These are phyloP conservation scores for Ascochyta koolunga DNA, from an alignment of 2,329 filamentous ascomycete genomes.

Conservation along the genomic window DNA sequence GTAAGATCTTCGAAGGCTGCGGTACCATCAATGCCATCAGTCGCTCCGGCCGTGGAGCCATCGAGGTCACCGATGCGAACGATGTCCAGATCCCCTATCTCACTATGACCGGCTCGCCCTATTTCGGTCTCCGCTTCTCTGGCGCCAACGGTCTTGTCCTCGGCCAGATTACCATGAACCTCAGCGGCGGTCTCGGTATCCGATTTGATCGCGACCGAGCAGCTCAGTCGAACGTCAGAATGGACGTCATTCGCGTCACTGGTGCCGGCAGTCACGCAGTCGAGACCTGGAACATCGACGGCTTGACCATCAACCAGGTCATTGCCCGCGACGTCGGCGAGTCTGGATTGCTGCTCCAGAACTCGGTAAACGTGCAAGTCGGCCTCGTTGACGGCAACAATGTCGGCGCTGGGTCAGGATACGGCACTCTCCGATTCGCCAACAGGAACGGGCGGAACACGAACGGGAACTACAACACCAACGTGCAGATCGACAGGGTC, in stretches of 20 bases:
- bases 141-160: slow-evolving; percentile 57
- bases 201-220: slow-evolving; percentile 63
- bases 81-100: slow-evolving; percentile 63
- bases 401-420: slow-evolving; percentile 59
- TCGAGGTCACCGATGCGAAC: slow-evolving; percentile 57
- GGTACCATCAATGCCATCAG: slow-evolving; percentile 59
- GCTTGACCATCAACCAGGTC: slow-evolving; percentile 58
- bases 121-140: slow-evolving; percentile 64
- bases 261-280: slow-evolving; percentile 63
- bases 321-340: slow-evolving; percentile 62
- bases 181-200: slow-evolving; percentile 61
- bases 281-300: slow-evolving; percentile 66
- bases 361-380: slow-evolving; percentile 59
- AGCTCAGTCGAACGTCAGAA: slow-evolving; percentile 60
- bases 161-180: slow-evolving; percentile 61
- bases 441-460: slow-evolving; percentile 61
- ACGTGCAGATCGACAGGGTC: slow-evolving; percentile 60
- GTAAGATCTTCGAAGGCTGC: slow-evolving; percentile 65
- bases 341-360: slow-evolving; percentile 63
- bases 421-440: slow-evolving; percentile 63
- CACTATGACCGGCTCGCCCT: slow-evolving; percentile 63
- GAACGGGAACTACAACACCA: slow-evolving; percentile 59
- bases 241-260: slow-evolving; percentile 59
- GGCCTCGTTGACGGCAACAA: slow-evolving; percentile 64
- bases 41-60: slow-evolving; percentile 57